Evolutionary conservation across 495 filamentous ascomycete species (phyloP).

Genomic region (Tirmania nivea): DNA sequence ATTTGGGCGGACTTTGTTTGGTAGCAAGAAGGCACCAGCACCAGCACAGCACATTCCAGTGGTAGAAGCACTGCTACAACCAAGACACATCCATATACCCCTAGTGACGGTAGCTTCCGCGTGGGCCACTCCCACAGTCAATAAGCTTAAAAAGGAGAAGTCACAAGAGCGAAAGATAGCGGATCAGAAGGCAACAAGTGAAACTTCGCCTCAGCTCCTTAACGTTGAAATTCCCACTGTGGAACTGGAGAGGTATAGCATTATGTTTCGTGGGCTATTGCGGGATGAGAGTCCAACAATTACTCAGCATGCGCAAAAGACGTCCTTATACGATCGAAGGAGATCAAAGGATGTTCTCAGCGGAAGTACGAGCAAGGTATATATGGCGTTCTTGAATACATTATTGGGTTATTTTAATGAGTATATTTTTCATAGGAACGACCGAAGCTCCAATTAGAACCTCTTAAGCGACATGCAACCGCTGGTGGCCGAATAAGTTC

Average conservation of each 20-base stretch:
- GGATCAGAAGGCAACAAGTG: neutral
- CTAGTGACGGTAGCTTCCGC: neutral
- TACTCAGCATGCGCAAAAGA: neutral
- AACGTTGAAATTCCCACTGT: neutral
- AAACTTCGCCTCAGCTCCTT: neutral
- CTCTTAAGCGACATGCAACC: neutral
- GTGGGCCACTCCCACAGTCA: neutral
- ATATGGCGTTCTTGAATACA: no score
- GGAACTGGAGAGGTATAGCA: neutral
- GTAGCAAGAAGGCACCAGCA: neutral
- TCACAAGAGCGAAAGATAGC: neutral
- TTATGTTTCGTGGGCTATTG: neutral
- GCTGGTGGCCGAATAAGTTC: neutral
- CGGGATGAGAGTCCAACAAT: neutral
- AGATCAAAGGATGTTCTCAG: neutral
- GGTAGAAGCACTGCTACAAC: neutral
- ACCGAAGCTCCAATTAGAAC: neutral
- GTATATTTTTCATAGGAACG: neutral
- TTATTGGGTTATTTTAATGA: neutral
- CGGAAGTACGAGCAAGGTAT: no score
- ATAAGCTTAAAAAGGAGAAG: no score
- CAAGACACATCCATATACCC: neutral
- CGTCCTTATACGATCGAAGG: neutral
- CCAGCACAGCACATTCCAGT: neutral
- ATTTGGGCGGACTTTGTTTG: neutral